phyloP scores from a whole-genome alignment of 257 asterid species.

The Sherardia arvensis region DNA sequence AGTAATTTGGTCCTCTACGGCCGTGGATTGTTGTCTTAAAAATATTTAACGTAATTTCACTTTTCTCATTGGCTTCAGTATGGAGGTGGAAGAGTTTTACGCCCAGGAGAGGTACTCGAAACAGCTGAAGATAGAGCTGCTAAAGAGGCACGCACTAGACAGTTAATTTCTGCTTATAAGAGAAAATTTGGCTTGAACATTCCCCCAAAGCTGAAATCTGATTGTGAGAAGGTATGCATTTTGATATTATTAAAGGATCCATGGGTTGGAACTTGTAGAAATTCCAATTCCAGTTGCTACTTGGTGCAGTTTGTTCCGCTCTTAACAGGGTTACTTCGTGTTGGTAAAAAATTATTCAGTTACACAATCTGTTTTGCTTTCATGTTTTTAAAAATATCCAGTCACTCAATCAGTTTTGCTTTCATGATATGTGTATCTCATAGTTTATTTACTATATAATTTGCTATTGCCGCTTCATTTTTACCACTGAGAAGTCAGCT shows the following conservation, averaged over 20 bases:
- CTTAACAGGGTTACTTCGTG: background rate
- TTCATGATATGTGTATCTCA: background rate
- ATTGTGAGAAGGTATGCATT: conserved; percentile 56
- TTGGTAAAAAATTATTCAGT: background rate
- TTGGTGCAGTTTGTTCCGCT: background rate
- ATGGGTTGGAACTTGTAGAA: background rate
- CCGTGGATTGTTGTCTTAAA: conserved; percentile 4
- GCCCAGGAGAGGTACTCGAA: conserved; percentile 84
- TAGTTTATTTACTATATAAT: background rate
- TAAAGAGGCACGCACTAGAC: conserved; percentile 61
- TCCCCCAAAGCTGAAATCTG: conserved; percentile 62
- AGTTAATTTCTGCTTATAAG: conserved; percentile 66
- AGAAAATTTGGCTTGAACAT: conserved; percentile 51
- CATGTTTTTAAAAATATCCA: background rate
- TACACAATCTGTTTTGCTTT: background rate
- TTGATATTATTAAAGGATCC: background rate
- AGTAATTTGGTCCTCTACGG: background rate
- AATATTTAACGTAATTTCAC: background rate
- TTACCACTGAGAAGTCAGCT: background rate
- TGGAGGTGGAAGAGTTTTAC: conserved; percentile 86
- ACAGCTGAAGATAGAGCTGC: conserved; percentile 65
- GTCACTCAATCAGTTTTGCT: background rate
- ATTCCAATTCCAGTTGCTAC: background rate
- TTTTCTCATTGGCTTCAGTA: conserved; percentile 33
- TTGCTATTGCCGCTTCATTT: background rate